Conservation (phyloP, 768 basidiomycete genomes). For the Leucocoprinus birnbaumii region DNA sequence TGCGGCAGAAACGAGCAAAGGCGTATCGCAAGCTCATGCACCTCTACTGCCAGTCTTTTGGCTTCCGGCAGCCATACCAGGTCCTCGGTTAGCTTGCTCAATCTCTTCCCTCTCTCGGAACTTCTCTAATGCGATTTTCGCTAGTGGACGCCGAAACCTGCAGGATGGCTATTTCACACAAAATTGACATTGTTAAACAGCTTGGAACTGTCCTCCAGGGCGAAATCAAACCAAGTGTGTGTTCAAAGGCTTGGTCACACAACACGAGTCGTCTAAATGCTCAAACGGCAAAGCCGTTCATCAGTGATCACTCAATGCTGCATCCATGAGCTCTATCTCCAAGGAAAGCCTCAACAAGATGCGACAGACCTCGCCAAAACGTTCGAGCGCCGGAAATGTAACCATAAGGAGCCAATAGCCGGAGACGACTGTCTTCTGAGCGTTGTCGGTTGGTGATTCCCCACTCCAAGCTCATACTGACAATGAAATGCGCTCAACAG, state of each 20-base stretch:
- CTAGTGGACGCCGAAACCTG: constrained; percentile 88
- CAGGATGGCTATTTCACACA: constrained; percentile 59
- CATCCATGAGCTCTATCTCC: constrained; percentile 89
- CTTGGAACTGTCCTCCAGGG: constrained; percentile 80
- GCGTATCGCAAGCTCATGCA: constrained; percentile 93
- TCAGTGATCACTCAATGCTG: constrained; percentile 99
- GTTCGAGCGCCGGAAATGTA: constrained; percentile 93
- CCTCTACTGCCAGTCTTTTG: constrained; percentile 82
- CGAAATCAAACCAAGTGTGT: constrained; percentile 87
- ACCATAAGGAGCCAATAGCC: constrained; percentile 84
- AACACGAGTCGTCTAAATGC: constrained; percentile 16
- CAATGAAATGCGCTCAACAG: constrained; percentile 29
- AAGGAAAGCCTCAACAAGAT: constrained; percentile 69
- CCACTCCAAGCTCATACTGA: background rate
- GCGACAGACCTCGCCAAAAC: constrained; percentile 88
- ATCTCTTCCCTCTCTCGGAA: constrained; percentile 9
- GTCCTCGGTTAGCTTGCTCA: constrained; percentile 64
- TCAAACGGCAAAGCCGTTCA: constrained; percentile 42
- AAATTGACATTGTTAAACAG: constrained; percentile 76
- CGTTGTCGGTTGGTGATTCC: constrained; percentile 65
- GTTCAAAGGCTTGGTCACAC: constrained; percentile 3
- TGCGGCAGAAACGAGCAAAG: constrained; percentile 97
- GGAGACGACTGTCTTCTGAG: constrained; percentile 80
- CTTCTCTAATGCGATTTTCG: constrained; percentile 8
- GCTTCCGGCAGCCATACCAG: constrained; percentile 93